phyloP scores from a whole-genome alignment of 2,329 filamentous ascomycete species.

The Mycosphaerella sp. region DNA sequence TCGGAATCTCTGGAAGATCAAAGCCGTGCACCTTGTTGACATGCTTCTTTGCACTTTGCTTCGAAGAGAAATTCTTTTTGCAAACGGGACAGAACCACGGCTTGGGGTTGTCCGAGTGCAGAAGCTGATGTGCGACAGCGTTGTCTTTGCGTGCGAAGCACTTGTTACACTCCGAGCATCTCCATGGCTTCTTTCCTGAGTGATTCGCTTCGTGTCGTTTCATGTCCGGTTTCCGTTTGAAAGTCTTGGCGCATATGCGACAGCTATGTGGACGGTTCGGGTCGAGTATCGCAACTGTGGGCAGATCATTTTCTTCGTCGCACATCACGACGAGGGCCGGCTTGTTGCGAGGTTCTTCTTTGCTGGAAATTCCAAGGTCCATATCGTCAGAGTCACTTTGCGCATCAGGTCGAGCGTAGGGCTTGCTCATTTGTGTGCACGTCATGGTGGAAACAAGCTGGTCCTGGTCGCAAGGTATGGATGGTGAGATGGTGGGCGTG shows the following conservation, averaged over 20 bases:
- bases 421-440: too few species aligned
- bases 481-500: too few species aligned
- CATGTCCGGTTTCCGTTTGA: accelerated
- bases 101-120: neutral
- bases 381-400: neutral
- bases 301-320: neutral
- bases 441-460: too few species aligned
- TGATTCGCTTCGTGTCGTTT: neutral
- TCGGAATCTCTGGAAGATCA: neutral
- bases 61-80: neutral
- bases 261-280: neutral
- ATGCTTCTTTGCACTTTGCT: neutral
- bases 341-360: neutral
- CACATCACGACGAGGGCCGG: neutral
- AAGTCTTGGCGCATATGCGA: neutral
- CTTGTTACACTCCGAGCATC: neutral
- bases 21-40: neutral
- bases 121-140: neutral
- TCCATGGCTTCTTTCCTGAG: neutral
- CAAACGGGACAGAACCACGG: neutral
- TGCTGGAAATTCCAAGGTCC: neutral
- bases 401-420: neutral
- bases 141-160: neutral
- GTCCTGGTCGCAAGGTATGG: too few species aligned
- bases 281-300: neutral